phyloP scores from a whole-genome alignment of 306 rosid species.

The Quercus alba region DNA sequence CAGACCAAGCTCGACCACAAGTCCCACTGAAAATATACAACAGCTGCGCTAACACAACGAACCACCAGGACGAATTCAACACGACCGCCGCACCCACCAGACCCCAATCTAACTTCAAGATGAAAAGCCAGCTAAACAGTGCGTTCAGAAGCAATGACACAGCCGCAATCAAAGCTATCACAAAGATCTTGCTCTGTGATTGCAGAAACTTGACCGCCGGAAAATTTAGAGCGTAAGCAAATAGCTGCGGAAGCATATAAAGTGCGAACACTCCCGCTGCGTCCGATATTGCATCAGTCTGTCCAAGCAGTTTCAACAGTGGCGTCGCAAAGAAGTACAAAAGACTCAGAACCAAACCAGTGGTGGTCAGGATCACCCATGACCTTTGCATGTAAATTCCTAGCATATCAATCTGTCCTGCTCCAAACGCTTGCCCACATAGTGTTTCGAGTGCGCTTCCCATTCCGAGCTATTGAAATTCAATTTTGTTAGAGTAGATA shows the following conservation, averaged over 20 bases:
- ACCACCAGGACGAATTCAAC: constrained; percentile 74
- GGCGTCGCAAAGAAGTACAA: constrained; percentile 56
- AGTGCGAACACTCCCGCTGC: constrained; percentile 70
- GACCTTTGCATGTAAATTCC: constrained; percentile 92
- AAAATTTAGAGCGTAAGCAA: constrained; percentile 73
- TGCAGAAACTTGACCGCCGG: constrained; percentile 80
- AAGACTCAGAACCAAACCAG: constrained; percentile 37
- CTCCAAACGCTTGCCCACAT: constrained; percentile 90
- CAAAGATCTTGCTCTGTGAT: constrained; percentile 88
- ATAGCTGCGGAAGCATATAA: constrained; percentile 91
- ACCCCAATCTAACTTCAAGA: constrained; percentile 61
- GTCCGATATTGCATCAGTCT: constrained; percentile 54
- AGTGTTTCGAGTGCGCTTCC: constrained; percentile 91
- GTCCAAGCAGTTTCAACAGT: constrained; percentile 53
- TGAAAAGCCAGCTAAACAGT: constrained; percentile 68
- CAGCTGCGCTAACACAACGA: constrained; percentile 61
- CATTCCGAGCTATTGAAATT: constrained; percentile 63
- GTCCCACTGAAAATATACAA: constrained; percentile 52
- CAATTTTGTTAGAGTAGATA: too few species aligned
- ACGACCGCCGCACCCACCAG: constrained; percentile 74
- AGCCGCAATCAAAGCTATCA: constrained; percentile 67
- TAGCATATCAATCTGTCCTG: constrained; percentile 69
- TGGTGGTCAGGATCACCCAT: constrained; percentile 60
- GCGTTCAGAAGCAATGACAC: constrained; percentile 54
- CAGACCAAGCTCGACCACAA: constrained; percentile 45